A percentile compares a stretch with the other conserved stretches of the same genome.
Evolutionary conservation across 1,284 basidiomycete genomes (phyloP).

Genomic region (Pseudozyma sp.): DNA sequence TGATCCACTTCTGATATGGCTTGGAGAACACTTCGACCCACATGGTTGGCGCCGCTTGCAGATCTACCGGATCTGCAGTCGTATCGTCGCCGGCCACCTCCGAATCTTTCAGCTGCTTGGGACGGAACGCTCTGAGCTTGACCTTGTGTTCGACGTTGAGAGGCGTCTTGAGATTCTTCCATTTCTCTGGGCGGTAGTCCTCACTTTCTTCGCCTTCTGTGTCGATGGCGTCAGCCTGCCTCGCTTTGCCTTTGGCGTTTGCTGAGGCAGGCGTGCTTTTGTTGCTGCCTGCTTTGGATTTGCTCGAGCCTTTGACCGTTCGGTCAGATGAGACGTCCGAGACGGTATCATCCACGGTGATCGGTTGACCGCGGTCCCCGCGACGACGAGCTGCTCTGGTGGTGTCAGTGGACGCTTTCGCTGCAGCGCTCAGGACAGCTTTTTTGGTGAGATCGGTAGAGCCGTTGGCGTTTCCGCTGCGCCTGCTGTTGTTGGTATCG

Average conservation of each 20-base stretch:
- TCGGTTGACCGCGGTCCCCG: slow-evolving; percentile 21
- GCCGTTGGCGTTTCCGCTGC: slow-evolving; percentile 4
- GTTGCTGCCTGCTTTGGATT: not conserved
- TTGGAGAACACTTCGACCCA: slow-evolving; percentile 98
- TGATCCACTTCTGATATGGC: slow-evolving; percentile 89
- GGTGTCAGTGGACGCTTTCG: slow-evolving; percentile 11
- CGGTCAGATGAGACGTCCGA: slow-evolving; percentile 25
- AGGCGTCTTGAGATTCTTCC: slow-evolving; percentile 47
- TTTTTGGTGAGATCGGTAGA: slow-evolving; percentile 26
- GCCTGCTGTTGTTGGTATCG: slow-evolving; percentile 15
- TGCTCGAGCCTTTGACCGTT: slow-evolving; percentile 1
- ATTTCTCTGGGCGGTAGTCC: slow-evolving; percentile 50
- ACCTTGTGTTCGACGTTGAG: slow-evolving; percentile 52
- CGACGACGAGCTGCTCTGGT: slow-evolving; percentile 3
- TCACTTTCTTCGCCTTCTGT: slow-evolving; percentile 16
- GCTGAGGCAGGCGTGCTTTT: slow-evolving; percentile 1
- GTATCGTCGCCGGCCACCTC: slow-evolving; percentile 44
- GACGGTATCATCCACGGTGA: slow-evolving; percentile 20
- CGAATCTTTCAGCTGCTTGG: slow-evolving; percentile 50
- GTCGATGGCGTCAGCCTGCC: slow-evolving; percentile 13
- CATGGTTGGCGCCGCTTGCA: slow-evolving; percentile 81
- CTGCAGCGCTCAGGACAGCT: slow-evolving; percentile 26
- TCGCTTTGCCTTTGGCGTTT: slow-evolving; percentile 37
- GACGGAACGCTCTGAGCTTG: slow-evolving; percentile 46
- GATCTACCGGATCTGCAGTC: slow-evolving; percentile 66